Conservation (phyloP, 306 rosid species). For the Myrica gale region DNA sequence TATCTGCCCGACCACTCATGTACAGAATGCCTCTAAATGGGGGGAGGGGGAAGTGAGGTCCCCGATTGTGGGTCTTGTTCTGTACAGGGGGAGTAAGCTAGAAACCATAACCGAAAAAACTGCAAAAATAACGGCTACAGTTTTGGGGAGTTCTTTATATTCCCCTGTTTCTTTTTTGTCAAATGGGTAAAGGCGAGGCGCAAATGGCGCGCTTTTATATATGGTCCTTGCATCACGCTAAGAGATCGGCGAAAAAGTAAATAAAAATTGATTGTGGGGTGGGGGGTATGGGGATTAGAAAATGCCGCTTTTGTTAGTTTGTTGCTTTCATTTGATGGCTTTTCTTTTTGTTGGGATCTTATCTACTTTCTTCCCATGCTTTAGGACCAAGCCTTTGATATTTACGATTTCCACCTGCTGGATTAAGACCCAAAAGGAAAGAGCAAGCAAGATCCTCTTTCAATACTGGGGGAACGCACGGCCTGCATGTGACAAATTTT, state of each 20-base stretch:
- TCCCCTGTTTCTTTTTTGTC: slow-evolving; percentile 5
- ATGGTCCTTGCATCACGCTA: slow-evolving; percentile 45
- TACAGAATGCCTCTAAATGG: slow-evolving; percentile 22
- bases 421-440: too few species aligned
- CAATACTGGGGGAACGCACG: too few species aligned
- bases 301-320: slow-evolving; percentile 18
- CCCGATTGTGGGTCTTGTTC: slow-evolving; percentile 27
- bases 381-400: slow-evolving; percentile 31
- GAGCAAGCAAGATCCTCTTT: too few species aligned
- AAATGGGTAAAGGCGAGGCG: slow-evolving; percentile 51
- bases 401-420: neutral
- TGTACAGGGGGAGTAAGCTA: slow-evolving; percentile 5
- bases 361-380: slow-evolving; percentile 38
- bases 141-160: slow-evolving; percentile 19
- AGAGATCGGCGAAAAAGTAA: slow-evolving; percentile 47
- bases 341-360: slow-evolving; percentile 32
- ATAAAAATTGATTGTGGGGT: neutral
- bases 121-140: slow-evolving; percentile 8
- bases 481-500: neutral
- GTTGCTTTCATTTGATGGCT: slow-evolving; percentile 29
- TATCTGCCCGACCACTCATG: slow-evolving; percentile 23
- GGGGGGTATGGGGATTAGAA: slow-evolving; percentile 8
- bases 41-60: slow-evolving; percentile 34
- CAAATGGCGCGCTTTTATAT: slow-evolving; percentile 43
- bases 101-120: slow-evolving; percentile 12